A percentile compares a stretch with the other conserved stretches of the same genome.
phyloP scores from a whole-genome alignment of 306 rosid genomes.

The Acmispon strigosus region DNA sequence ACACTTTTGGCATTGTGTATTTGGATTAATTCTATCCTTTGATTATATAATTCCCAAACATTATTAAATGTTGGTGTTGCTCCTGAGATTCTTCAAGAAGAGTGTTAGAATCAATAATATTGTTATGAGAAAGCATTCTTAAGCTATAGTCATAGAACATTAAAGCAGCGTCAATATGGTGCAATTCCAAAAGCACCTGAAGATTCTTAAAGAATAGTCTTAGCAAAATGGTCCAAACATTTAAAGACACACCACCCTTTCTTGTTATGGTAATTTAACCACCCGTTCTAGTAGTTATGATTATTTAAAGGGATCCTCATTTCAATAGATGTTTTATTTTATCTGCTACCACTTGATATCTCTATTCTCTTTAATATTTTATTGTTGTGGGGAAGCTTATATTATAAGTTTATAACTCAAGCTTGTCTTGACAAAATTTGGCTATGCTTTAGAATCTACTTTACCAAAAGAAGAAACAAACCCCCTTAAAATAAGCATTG shows the following conservation, averaged over 20 bases:
- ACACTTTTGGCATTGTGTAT: neutral
- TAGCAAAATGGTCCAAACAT: neutral
- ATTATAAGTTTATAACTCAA: constrained; percentile 3
- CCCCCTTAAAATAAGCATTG: neutral
- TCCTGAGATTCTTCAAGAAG: no score
- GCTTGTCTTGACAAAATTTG: constrained; percentile 6
- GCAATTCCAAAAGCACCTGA: neutral
- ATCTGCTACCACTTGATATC: neutral
- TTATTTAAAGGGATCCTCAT: neutral
- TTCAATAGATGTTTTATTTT: neutral
- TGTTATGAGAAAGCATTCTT: no score
- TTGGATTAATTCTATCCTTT: neutral
- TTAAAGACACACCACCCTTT: neutral
- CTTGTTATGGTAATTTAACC: neutral
- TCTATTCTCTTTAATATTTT: neutral
- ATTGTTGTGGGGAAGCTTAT: neutral
- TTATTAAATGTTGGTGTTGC: neutral
- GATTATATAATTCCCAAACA: neutral
- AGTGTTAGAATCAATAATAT: no score
- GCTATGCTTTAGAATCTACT: constrained; percentile 17
- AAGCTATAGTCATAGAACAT: neutral
- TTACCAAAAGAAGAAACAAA: constrained; percentile 13
- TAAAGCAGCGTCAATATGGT: neutral
- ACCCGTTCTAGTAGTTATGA: neutral
- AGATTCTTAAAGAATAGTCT: neutral